Base-by-base conservation (phyloP, 2,329 filamentous ascomycete species). In the Sarocladiaceae sp. region DNA sequence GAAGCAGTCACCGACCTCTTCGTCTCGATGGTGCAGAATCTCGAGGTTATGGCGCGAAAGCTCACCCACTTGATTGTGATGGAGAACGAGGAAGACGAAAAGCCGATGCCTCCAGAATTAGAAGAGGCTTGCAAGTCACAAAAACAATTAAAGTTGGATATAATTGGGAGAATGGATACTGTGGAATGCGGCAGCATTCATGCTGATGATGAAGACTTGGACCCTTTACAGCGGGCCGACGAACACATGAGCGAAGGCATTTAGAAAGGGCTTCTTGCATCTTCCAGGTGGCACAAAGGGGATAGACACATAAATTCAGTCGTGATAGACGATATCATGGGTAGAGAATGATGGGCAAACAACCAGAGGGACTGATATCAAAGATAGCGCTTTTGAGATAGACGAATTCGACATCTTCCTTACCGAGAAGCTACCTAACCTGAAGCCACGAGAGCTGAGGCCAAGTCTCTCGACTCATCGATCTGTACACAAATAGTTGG, bases 1-100 rank as follows among this genome's bases (percentile, higher is more conserved):
- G 74, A 73, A 2, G 73, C 75, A 56, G 71, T 77, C 37, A 69
- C 67, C 0, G 75, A 77, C 37, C 56, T 78, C 13, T 58, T 78
- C 20, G 66, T 70, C 13, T 68, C 68, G 56, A 67, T 66, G 20
- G 62, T 77, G 3, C 59, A 74, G 57, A 73, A 64, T 22, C 62
- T 66, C 42, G 55, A 63, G 8, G 57, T 72, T 25, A 64, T 68
- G 15, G 71, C 71, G 2, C 61, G 63, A 33, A 68, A 71, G 23
- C 58, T 72, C 53, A 65, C 63, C 44, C 61, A 62, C n/a, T 55
- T 75, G 15, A 67, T 71, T 29, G 65, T 74, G 12, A 63, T 63
- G 5, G 65, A 64, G 28, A 66, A 61, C 4, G 67, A 71, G 15
- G 53, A 56, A 7, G 52, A 56, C 5, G 47, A 50, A 3, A 50